phyloP scores from a whole-genome alignment of 2,329 filamentous ascomycete genomes.

The Tricladium varicosporioides region DNA sequence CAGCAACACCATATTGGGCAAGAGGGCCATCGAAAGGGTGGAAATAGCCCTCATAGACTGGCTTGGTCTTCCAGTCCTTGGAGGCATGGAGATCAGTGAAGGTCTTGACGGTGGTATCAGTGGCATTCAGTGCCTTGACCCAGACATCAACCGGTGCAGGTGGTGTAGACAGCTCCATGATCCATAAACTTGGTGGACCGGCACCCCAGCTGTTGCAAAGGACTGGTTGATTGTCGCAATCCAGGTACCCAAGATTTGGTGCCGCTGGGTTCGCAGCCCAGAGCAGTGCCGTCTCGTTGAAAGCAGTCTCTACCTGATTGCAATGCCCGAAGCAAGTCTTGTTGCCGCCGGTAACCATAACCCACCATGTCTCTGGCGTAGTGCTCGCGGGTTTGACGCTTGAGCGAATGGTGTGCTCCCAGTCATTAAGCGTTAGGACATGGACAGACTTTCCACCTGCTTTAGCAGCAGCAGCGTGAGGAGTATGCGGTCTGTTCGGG shows the following conservation, averaged over 20 bases:
- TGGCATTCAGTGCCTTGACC: constrained; percentile 66
- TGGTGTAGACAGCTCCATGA: constrained; percentile 64
- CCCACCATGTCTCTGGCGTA: constrained; percentile 71
- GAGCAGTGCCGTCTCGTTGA: constrained; percentile 62
- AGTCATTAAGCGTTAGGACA: constrained; percentile 65
- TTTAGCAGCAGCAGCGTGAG: constrained; percentile 48
- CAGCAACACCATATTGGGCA: constrained; percentile 58
- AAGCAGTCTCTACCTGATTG: constrained; percentile 59
- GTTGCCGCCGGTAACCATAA: constrained; percentile 73
- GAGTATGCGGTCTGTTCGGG: constrained; percentile 39
- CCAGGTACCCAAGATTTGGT: constrained; percentile 66
- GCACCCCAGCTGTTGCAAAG: constrained; percentile 74
- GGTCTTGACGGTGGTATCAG: constrained; percentile 62
- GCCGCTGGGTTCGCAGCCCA: constrained; percentile 59
- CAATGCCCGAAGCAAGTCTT: constrained; percentile 72
- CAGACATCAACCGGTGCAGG: constrained; percentile 63
- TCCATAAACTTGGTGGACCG: constrained; percentile 62
- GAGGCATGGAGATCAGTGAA: constrained; percentile 58
- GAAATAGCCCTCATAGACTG: constrained; percentile 63
- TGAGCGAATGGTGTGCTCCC: constrained; percentile 65
- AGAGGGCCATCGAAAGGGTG: constrained; percentile 73
- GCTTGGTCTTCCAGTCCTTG: constrained; percentile 47
- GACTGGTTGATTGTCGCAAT: constrained; percentile 73
- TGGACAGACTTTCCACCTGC: constrained; percentile 51
- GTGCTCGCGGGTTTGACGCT: constrained; percentile 58